Evolutionary conservation across 495 filamentous ascomycete species (phyloP).

Genomic region (Podospora australis): DNA sequence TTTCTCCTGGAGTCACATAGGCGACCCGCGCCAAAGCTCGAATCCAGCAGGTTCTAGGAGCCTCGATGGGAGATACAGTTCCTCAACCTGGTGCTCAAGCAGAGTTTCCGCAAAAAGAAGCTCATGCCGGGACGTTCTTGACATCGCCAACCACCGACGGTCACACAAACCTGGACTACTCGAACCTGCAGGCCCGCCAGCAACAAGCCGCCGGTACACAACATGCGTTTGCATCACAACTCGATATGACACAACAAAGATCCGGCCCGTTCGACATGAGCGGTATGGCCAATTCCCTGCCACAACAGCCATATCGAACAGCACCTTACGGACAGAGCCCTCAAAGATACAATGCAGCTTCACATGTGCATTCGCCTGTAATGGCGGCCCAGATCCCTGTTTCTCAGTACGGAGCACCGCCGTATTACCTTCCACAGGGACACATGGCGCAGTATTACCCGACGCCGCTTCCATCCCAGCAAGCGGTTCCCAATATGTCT

Average conservation of each 20-base stretch:
- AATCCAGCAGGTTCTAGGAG: no score
- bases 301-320: constrained; percentile 30
- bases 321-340: constrained; percentile 27
- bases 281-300: constrained; percentile 33
- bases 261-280: constrained; percentile 36
- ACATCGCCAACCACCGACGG: constrained; percentile 5
- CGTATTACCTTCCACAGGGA: constrained; percentile 35
- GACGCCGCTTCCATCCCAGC: constrained; percentile 28
- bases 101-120: constrained; percentile 27
- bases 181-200: constrained; percentile 19
- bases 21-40: no score
- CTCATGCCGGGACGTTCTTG: constrained; percentile 14
- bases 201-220: constrained; percentile 22
- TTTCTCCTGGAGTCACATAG: no score
- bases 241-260: constrained; percentile 34
- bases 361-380: constrained; percentile 31
- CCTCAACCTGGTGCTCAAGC: constrained; percentile 24
- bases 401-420: constrained; percentile 37
- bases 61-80: constrained; percentile 37
- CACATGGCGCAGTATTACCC: constrained; percentile 35
- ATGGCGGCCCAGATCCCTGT: constrained; percentile 41
- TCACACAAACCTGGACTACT: constrained; percentile 13
- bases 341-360: constrained; percentile 33
- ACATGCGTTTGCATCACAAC: constrained; percentile 31
- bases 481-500: constrained; percentile 16